Evolutionary conservation across 208 protist genomes (phyloP), one percentile per base, ranked within the genome.

Genomic region (Leishmania guyanensis): DNA sequence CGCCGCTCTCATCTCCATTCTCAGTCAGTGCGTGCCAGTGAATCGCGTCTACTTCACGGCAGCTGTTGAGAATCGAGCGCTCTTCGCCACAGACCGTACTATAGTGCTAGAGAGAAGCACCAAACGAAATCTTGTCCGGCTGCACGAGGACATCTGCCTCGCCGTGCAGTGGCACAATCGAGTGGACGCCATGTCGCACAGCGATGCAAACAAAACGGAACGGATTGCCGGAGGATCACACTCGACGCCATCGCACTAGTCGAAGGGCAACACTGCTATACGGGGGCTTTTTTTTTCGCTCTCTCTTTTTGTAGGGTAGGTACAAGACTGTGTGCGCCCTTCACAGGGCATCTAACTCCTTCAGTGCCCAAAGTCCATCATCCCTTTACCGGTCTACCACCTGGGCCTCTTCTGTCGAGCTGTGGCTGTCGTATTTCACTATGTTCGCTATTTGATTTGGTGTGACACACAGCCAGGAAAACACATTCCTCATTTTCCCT

Each of bases 21-120:
- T 97, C 62, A 75, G 78, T 14, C 88, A 89, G 68, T 95, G 91
- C 70, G 84, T 95, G n/a, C 90, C 93, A 9, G 77, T 89, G 50
- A 97, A 97, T 77, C 87, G 88, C 46, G 80, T 97, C 70, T 97
- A 91, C 83, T 95, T 94, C 80, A 87, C 81, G 50, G 92, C 89
- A 0, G 93, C 73, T n/a, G 88, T 89, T 16, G 86, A 89, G 60
- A 85, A 88, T 43, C 77, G 83, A 56, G 86, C 87, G 46, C 81
- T 86, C 8, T 68, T 89, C 36, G 84, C 84, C 8, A 75, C 73
- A 2, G 85, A 80, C 12, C 78, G 83, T 29, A 64, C 73, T 29
- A 82, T 90, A 12, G 80, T 76, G 26, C 76, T 96, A 22, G 92
- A 96, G 82, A 70, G 78, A 12, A 83, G 86, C 54, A 92, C 89